Evolutionary conservation across 441 rosid species (phyloP).

Genomic region (Pelargonium cotyledonis): DNA sequence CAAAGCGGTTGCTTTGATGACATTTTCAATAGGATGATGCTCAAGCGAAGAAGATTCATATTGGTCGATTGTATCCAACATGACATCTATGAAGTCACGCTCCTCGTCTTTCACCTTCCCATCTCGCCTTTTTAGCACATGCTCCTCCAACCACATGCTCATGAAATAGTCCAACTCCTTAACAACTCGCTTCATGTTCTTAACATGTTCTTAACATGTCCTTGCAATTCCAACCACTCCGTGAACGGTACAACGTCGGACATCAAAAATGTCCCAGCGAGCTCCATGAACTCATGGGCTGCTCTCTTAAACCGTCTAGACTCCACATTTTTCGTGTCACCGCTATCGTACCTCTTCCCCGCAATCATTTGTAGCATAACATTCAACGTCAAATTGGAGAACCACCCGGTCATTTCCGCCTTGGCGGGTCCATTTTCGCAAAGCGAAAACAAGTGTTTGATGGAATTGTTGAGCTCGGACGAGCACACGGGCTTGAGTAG

Average conservation of each 20-base stretch:
- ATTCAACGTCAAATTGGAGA: background rate
- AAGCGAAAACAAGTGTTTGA: background rate
- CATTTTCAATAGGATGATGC: background rate
- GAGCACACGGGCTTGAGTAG: background rate
- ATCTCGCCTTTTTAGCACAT: background rate
- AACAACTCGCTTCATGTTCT: background rate
- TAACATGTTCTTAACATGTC: background rate
- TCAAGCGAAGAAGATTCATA: background rate
- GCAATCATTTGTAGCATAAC: background rate
- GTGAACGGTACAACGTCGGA: background rate
- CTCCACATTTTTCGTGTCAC: background rate
- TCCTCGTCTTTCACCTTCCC: background rate
- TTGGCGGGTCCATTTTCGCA: background rate
- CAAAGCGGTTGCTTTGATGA: background rate
- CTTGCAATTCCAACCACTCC: background rate
- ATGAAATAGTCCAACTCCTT: background rate
- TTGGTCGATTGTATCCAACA: background rate
- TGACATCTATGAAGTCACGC: background rate
- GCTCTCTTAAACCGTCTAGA: background rate
- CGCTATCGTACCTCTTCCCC: background rate
- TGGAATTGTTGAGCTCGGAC: background rate
- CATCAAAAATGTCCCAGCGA: background rate
- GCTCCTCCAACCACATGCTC: background rate
- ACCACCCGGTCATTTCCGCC: background rate
- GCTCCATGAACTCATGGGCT: background rate